Evolutionary conservation across 352 stramenopile genomes (phyloP), one percentile per base, ranked within the genome.

Genomic region (Globisporangium parvum): DNA sequence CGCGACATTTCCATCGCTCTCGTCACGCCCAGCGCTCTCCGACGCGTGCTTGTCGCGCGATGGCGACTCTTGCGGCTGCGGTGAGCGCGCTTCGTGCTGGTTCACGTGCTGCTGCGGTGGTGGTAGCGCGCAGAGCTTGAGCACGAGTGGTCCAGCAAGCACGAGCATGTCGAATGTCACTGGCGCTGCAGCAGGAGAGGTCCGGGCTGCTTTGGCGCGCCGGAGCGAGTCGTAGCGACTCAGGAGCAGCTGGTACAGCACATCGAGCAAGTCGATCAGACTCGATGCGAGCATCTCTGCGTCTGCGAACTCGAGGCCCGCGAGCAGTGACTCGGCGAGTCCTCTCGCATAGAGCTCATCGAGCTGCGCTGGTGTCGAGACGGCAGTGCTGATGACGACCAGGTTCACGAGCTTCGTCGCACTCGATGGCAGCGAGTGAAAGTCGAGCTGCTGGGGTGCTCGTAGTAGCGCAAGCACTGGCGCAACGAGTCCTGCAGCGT

Each of bases 221-320:
- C 65, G 57, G 6, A 67, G 26, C 21, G 26, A 35, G 51, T 77
- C 62, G 24, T 73, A 75, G 40, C 73, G 67, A 9, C 64, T 42
- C 23, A 75, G 63, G 15, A 85, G 60, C 50, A 85, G 55, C 35
- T 58, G 55, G 12, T 71, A 63, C 21, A 85, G 26, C 26, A 76
- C 62, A 20, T 62, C 50, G 3, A 73, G 52, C 51, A 85, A 59
- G 31, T 74, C 67, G 18, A 65, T 28, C 49, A 78, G 46, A 6
- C 28, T 65, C 18, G 26, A 51, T 1, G 59, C 41, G 3, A 60
- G 12, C 26, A 39, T 12, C 31, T 63, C 51, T 9, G 26, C 48
- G 17, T 47, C 53, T 12, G 52, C 53, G 39, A 84, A 79, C 28
- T 40, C 40, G 26, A 84, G 53, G 0, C 59, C 67, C 6, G 51